A percentile compares a stretch with the other conserved stretches of the same genome.
phyloP scores from a whole-genome alignment of 2,329 filamentous ascomycete species.

The Sclerotinia minor region DNA sequence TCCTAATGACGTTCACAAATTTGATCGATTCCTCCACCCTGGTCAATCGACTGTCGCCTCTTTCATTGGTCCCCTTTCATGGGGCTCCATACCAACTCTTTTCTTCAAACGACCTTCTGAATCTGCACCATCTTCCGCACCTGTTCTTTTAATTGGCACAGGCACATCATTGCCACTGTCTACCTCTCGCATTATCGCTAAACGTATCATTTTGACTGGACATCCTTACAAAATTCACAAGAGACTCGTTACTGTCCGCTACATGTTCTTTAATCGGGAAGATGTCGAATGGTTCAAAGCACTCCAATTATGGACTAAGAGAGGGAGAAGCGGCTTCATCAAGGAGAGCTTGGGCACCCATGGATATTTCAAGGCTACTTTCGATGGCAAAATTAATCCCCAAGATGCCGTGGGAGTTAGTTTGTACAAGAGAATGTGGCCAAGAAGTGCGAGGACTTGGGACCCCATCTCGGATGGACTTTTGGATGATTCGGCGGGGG shows the following conservation, averaged over 20 bases:
- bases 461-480: conserved; percentile 7
- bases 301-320: conserved; percentile 87
- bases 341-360: conserved; percentile 95
- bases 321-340: conserved; percentile 84
- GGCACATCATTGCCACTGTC: conserved; percentile 81
- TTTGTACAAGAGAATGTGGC: conserved; percentile 83
- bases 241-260: conserved; percentile 91
- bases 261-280: conserved; percentile 99
- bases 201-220: conserved; percentile 89
- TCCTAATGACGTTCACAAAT: conserved; percentile 97
- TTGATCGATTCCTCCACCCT: conserved; percentile 86
- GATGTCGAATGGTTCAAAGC: conserved; percentile 99
- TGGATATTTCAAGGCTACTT: conserved; percentile 99
- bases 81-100: conserved; percentile 86
- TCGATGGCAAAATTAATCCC: conserved; percentile 93
- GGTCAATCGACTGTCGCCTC: conserved; percentile 86
- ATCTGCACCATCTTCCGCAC: conserved; percentile 48
- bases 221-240: conserved; percentile 99
- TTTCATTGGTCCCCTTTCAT: conserved; percentile 87
- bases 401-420: conserved; percentile 92
- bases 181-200: conserved; percentile 80
- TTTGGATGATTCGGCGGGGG: conserved; percentile 4
- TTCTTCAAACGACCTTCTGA: conserved; percentile 70
- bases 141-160: conserved; percentile 75
- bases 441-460: conserved; percentile 59